Evolutionary conservation across 2,329 filamentous ascomycete species (phyloP), one percentile per base, ranked within the genome.

Genomic region (Lasiodiplodia gonubiensis): DNA sequence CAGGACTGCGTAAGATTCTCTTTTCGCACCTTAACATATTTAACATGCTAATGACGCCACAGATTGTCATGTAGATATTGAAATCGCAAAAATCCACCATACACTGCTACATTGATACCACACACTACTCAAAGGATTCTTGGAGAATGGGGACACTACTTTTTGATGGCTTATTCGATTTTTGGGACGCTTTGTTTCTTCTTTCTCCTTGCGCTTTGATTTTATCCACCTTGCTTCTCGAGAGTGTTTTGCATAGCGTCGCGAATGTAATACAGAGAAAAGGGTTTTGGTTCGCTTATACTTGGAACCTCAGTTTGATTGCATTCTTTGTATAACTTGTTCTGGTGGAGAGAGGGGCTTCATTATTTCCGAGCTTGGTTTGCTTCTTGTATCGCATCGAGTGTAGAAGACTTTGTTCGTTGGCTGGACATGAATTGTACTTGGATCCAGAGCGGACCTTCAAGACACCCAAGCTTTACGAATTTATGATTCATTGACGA

Each of bases 1-100:
- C 87, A 88, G 71, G 94, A 98, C 80, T 99, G 94, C 83, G 94
- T 97, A 88, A 83, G 86, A 83, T 18, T 7, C 8, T 86, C 82
- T n/a, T 23, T 48, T 39, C 6, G 7, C 7, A 5, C 7, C 25
- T 18, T n/a, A 2, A 21, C 21, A 16, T n/a, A 27, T 37, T 25
- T 14, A 16, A 21, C 68, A 71, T 64, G 61, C 68, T 72, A 72
- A 72, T 68, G 54, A n/a, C 51, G 25, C 35, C 21, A 16, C 54
- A 72, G 71, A 60, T 71, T 67, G 71, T 72, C 49, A 72, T 72
- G 71, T 72, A 70, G 67, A 66, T 57, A 63, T 35, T 21, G 59
- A 16, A 49, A 37, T 8, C 57, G 12, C 16, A 37, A 21, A 46
- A 33, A 59, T n/a, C 27, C 30, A 49, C 30, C 42, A 30, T 37